Percentiles rank a stretch among this genome's conserved stretches.
Conservation (phyloP, 495 filamentous ascomycete genomes). For the Podospora comata region DNA sequence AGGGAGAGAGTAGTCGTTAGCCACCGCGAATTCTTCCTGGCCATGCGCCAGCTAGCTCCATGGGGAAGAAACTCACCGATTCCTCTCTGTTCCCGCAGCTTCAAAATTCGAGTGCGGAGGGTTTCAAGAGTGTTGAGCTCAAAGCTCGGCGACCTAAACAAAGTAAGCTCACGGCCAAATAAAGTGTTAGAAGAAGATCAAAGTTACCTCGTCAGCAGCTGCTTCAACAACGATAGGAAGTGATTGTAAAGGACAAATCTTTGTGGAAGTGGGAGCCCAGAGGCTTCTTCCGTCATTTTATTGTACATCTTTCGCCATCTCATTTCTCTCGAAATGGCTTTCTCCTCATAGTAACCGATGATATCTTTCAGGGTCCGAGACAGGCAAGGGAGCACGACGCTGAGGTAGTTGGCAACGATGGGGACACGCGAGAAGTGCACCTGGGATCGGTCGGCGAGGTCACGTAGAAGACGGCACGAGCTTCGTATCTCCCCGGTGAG, state of each 20-base stretch:
- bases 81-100: conserved; percentile 44
- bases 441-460: conserved; percentile 51
- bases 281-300: conserved; percentile 48
- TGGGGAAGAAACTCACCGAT: conserved; percentile 36
- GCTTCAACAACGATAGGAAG: conserved; percentile 46
- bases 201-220: conserved; percentile 48
- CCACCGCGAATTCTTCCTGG: not conserved
- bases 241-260: conserved; percentile 54
- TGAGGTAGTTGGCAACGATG: conserved; percentile 49
- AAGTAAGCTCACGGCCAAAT: conserved; percentile 3
- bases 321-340: conserved; percentile 40
- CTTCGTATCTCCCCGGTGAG: conserved; percentile 42
- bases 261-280: conserved; percentile 46
- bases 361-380: conserved; percentile 51
- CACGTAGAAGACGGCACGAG: conserved; percentile 46
- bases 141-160: conserved; percentile 48
- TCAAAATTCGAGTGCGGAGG: conserved; percentile 44
- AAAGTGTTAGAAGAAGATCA: conserved; percentile 11
- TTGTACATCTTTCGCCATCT: conserved; percentile 55
- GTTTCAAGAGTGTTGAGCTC: conserved; percentile 51
- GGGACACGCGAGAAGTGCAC: conserved; percentile 46
- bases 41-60: not conserved
- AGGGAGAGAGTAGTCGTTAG: not conserved
- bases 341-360: conserved; percentile 48
- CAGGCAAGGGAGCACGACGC: conserved; percentile 51